Evolutionary conservation across 805 yeast genomes (phyloP), one percentile per base, ranked within the genome.

Genomic region (Candida cerambycidarum): DNA sequence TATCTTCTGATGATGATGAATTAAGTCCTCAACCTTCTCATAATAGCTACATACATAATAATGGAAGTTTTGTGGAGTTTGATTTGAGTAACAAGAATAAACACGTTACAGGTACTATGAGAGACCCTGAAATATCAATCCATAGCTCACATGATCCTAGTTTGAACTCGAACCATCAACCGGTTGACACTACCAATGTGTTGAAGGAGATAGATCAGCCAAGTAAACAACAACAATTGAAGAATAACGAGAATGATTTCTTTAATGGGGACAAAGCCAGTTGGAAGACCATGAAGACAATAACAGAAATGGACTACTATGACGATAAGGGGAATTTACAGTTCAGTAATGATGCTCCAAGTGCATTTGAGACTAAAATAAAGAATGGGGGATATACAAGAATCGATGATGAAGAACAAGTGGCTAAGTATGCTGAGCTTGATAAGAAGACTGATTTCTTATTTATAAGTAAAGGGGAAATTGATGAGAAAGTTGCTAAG

Each of bases 271-370:
- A 73, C 27, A 76, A 71, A 11, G 38, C 56, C 4, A 37, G 65
- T 5, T 93, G 99, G 99, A 82, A 85, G 56, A 80, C 85, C 13
- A 89, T 93, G 88, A 84, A 85, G 32, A 82, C 92, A 0, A 82
- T 88, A 21, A 81, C 96, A 3, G 79, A 83, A 38, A 73, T 78
- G 43, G 88, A 88, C 47, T 76, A 88, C 32, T 92, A 88, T 58
- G 87, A 92, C 56, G 86, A 88, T 18, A 79, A 78, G 54, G 97
- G 93, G 3, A 80, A 81, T 44, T 63, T 82, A 17, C 76, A 82
- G 38, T 68, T 80, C 17, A 48, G 57, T 4, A 57, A 53, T 14
- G 42, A 47, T 15, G 48, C 39, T 1, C 53, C 50, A 16, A 60
- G 55, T 46, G 51, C 46, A 17, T 23, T 38, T 8, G 50, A 55